Conservation (phyloP, 345 rosid species). For the Ailanthus altissimus region DNA sequence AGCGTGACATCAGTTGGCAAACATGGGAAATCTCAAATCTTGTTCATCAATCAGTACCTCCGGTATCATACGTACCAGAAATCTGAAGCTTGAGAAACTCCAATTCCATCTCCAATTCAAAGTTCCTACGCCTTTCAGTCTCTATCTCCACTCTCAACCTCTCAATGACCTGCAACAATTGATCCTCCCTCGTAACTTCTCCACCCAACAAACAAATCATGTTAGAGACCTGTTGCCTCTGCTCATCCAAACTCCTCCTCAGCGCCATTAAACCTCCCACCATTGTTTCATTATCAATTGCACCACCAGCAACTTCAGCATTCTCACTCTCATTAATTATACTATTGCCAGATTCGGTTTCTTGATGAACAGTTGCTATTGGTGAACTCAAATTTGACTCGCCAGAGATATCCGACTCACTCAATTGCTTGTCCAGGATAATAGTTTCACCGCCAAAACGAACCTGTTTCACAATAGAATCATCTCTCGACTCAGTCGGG, state of each 20-base stretch:
- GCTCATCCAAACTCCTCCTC: slow-evolving; percentile 70
- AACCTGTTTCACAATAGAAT: slow-evolving; percentile 27
- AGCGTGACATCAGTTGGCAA: neutral
- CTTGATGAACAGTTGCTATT: neutral
- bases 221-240: slow-evolving; percentile 47
- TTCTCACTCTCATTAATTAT: neutral
- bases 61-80: slow-evolving; percentile 28
- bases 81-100: slow-evolving; percentile 36
- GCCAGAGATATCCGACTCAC: slow-evolving; percentile 15
- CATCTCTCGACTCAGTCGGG: slow-evolving; percentile 35
- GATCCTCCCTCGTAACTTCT: slow-evolving; percentile 53
- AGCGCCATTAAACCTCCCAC: slow-evolving; percentile 47
- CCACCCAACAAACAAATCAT: slow-evolving; percentile 59
- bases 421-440: slow-evolving; percentile 15
- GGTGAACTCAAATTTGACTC: slow-evolving; percentile 25
- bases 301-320: neutral
- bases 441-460: slow-evolving; percentile 39
- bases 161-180: slow-evolving; percentile 43
- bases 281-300: slow-evolving; percentile 36
- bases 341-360: neutral
- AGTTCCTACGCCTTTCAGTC: slow-evolving; percentile 45
- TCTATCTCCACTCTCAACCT: slow-evolving; percentile 54
- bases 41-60: slow-evolving; percentile 6
- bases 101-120: slow-evolving; percentile 48
- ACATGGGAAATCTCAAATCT: neutral